Evolutionary conservation across 208 protist species (phyloP).

Genomic region (Wallacemonas sp.): DNA sequence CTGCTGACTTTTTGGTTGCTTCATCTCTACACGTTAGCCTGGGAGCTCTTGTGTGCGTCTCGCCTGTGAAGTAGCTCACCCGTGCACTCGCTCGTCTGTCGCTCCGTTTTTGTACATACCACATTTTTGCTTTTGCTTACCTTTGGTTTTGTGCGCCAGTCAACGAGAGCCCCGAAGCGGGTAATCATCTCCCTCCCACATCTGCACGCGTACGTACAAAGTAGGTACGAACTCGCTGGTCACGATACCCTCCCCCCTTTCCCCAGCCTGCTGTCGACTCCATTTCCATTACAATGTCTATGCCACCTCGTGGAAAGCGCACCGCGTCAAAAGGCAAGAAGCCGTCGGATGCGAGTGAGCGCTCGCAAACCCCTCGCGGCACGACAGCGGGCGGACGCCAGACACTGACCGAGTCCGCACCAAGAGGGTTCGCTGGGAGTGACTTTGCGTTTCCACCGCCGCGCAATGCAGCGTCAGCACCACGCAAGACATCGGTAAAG

Average conservation of each 20-base stretch:
- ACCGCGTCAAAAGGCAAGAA: constrained; percentile 3
- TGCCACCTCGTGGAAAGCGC: constrained; percentile 8
- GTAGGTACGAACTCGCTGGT: no score
- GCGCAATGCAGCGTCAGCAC: constrained; percentile 2
- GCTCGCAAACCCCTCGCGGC: no score
- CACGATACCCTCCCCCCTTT: no score
- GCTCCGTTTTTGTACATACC: constrained; percentile 1
- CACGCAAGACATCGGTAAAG: not conserved
- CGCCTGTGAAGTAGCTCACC: no score
- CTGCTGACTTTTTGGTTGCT: constrained; percentile 1
- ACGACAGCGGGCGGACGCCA: no score
- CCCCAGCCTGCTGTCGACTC: no score
- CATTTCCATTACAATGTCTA: not conserved
- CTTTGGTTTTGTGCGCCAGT: not conserved
- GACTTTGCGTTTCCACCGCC: constrained; percentile 9
- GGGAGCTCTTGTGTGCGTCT: no score
- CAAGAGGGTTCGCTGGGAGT: not conserved
- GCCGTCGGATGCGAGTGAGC: not conserved
- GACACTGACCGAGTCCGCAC: constrained; percentile 6
- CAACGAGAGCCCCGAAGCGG: no score
- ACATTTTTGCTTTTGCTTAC: no score
- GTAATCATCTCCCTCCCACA: no score
- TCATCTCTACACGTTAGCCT: no score
- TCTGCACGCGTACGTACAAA: no score
- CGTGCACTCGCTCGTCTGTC: not conserved